Evolutionary conservation across 768 basidiomycete genomes (phyloP), one percentile per base, ranked within the genome.

Genomic region (Neoboletus magnificus): DNA sequence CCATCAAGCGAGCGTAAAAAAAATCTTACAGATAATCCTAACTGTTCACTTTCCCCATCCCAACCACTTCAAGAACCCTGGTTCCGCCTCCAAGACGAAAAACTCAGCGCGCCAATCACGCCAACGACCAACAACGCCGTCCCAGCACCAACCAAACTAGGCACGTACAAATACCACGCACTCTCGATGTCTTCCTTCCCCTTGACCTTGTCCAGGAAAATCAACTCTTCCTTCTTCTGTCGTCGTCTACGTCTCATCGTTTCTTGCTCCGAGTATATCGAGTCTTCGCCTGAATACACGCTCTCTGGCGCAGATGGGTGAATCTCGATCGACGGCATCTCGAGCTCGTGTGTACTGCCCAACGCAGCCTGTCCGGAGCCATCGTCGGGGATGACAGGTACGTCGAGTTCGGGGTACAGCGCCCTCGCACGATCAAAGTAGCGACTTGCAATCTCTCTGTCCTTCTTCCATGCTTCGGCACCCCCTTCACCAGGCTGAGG

Each of bases 81-180:
- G 61, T 80, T 86, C 59, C 85, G 78, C 69, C 85, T 79, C 62
- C 85, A 86, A 76, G 71, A 64, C 27, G 88, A 88, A 67, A 92
- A 82, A 58, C 89, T 88, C 60, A 92, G 70, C 7, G 86, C 86
- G 3, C 89, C 88, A 22, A 91, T 84, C 35, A 89, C 85, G 0
- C 87, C 87, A 22, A 89, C 85, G 22, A 91, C 86, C 41, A 91
- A 76, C 52, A 92, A 66, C 42, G 90, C 90, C 22, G 89, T 91
- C n/a, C 89, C 90, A 25, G 89, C 90, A 10, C 90, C 90, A 8
- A 92, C 84, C 58, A 92, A 69, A 25, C 87, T 85, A 4, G 90
- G 90, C 39, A 92, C 74, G 56, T 89, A 88, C 47, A 91, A 62
- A 62, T 89, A 91, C 90, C 90, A 92, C 23, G 87, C 79, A 69